A percentile compares a stretch with the other conserved stretches of the same genome.
These are phyloP conservation scores for Tetrahymena thermophila DNA, from an alignment of 73 alveolate species.

Conservation along the genomic window DNA sequence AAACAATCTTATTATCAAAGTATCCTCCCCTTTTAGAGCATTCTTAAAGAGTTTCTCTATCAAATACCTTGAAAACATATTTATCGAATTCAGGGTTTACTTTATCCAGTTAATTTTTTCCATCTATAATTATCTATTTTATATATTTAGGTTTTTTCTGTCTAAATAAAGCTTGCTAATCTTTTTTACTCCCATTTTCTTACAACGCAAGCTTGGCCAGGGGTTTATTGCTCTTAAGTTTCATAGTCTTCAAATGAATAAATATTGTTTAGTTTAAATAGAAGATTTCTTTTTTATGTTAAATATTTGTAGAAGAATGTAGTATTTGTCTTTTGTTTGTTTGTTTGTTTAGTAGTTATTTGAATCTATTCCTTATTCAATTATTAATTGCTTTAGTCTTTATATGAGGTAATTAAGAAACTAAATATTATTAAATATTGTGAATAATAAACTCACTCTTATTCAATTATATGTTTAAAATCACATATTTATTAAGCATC, in stretches of 20 bases:
- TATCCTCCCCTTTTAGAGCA: neutral
- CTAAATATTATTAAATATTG: neutral
- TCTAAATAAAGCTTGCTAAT: neutral
- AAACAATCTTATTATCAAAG: neutral
- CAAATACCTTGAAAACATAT: neutral
- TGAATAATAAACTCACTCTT: neutral
- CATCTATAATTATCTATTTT: neutral
- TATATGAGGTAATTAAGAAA: neutral
- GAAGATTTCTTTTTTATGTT: neutral
- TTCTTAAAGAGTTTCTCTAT: neutral
- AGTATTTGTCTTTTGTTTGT: neutral
- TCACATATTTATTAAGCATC: neutral
- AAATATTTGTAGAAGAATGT: neutral
- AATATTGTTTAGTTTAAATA: too few relatives aligned
- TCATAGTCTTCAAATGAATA: neutral
- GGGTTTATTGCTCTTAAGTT: neutral
- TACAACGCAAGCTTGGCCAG: neutral
- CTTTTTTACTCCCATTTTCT: neutral
- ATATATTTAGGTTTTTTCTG: neutral
- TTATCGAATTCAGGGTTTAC: neutral
- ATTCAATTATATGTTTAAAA: neutral
- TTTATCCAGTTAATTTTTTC: neutral
- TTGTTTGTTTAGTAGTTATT: neutral
- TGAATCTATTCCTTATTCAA: too few relatives aligned
- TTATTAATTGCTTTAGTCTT: neutral